A percentile compares a stretch with the other conserved stretches of the same genome.
Conservation (phyloP, 495 filamentous ascomycete genomes). For the Beverwykella pulmonaria region DNA sequence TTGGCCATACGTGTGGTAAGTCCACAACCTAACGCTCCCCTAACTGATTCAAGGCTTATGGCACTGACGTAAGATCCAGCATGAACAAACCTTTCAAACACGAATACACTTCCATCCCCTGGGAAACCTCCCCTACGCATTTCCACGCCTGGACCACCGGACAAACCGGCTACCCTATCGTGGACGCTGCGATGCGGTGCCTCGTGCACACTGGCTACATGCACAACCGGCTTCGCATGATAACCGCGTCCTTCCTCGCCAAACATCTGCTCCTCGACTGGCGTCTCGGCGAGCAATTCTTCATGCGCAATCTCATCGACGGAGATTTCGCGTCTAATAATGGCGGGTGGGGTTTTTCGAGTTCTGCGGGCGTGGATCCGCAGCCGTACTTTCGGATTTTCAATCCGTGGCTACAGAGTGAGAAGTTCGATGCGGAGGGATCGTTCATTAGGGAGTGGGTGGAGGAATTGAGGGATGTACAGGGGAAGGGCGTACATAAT, state of each 20-base stretch:
- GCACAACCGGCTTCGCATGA: constrained; percentile 91
- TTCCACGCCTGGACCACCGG: constrained; percentile 80
- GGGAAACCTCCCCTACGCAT: constrained; percentile 69
- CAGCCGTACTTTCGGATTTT: constrained; percentile 94
- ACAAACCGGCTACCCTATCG: constrained; percentile 79
- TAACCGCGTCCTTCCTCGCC: constrained; percentile 80
- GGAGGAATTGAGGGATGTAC: constrained; percentile 64
- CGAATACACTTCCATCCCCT: constrained; percentile 78
- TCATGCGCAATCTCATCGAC: constrained; percentile 87
- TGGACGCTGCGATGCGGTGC: constrained; percentile 93
- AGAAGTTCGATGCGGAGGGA: constrained; percentile 74
- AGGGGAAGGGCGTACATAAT: constrained; percentile 72
- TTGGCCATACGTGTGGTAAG: constrained; percentile 86
- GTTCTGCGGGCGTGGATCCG: constrained; percentile 81
- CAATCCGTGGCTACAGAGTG: constrained; percentile 82
- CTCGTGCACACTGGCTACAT: constrained; percentile 72
- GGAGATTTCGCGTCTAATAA: constrained; percentile 93
- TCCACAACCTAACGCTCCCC: neutral
- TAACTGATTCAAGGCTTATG: no score
- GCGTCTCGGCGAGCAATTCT: constrained; percentile 85
- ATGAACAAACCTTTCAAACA: constrained; percentile 96
- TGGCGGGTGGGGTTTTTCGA: constrained; percentile 87
- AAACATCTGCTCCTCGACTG: constrained; percentile 90
- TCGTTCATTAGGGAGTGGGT: constrained; percentile 75
- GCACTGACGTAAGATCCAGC: constrained; percentile 51